These are phyloP conservation scores for Globisporangium recalcitrans DNA, from an alignment of 352 stramenopile genomes.

Conservation along the genomic window DNA sequence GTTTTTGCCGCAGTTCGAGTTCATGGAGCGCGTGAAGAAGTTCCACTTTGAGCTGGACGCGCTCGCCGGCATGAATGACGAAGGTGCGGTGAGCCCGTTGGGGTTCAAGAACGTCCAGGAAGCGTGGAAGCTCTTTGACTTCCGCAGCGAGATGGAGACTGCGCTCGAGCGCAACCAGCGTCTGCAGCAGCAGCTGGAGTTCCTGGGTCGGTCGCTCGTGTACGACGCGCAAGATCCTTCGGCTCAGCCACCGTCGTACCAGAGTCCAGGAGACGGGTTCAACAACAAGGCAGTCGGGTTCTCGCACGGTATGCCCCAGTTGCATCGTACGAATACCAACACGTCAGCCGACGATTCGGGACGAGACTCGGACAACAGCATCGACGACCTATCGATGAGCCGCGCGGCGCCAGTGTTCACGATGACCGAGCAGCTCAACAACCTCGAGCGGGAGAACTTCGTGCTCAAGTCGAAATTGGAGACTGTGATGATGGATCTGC, in stretches of 20 bases:
- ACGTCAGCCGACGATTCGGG: slow-evolving; percentile 37
- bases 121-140: slow-evolving; percentile 41
- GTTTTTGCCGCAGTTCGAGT: slow-evolving; percentile 61
- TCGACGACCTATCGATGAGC: slow-evolving; percentile 18
- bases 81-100: background rate
- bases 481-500: slow-evolving; percentile 29
- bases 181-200: slow-evolving; percentile 58
- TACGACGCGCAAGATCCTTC: slow-evolving; percentile 24
- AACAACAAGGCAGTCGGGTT: slow-evolving; percentile 3
- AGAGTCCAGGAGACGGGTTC: background rate
- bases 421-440: slow-evolving; percentile 72
- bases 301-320: slow-evolving; percentile 10
- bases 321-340: slow-evolving; percentile 38
- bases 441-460: slow-evolving; percentile 71
- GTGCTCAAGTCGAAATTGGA: slow-evolving; percentile 56
- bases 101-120: slow-evolving; percentile 14
- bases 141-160: slow-evolving; percentile 42
- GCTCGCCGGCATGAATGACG: slow-evolving; percentile 23
- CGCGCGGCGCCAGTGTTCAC: slow-evolving; percentile 41
- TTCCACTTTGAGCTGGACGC: slow-evolving; percentile 48
- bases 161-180: slow-evolving; percentile 61
- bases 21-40: slow-evolving; percentile 69
- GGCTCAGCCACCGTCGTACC: background rate
- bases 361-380: slow-evolving; percentile 16
- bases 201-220: slow-evolving; percentile 46